Base-by-base conservation (phyloP, 2,329 filamentous ascomycete genomes). In the Ascochyta viciae-villosae region DNA sequence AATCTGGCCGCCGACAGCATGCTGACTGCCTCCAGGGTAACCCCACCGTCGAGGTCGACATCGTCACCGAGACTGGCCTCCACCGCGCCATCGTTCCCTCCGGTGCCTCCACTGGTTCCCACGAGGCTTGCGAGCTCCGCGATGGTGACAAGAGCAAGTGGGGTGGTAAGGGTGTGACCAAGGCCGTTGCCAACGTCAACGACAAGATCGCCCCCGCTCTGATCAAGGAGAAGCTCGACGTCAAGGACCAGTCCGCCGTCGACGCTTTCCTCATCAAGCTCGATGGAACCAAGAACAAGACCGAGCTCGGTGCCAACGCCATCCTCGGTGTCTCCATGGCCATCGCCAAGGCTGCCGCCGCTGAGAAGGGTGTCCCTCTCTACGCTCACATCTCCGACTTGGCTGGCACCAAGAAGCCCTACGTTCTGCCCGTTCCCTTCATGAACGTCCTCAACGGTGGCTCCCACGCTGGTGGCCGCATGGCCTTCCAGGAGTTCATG, bases 41-140 rank as follows among this genome's bases (percentile, higher is more conserved):
- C 89, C 95, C 95, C 75, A 99, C 95, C 77, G 94, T 97, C 76
- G 94, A 98, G 86, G 94, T 98, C 74, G 94, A 97, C 79, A 87
- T 97, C 72, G 90, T 96, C 82, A 97, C 93, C 72, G 92, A 96
- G 84, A 96, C 90, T 73, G 94, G 94, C 76, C 89, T 98, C 64
- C 93, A 97, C 88, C 92, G 94, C 77, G 93, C 94, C 78, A 97
- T 97, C 78, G 94, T 98, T 63, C 94, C 94, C 74, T 97, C 93
- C 67, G 94, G 94, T 79, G 94, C 94, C 74, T 97, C 94, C 72
- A 97, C 93, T 74, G 76, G 80, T 64, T 80, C 79, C 55, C 79
- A 83, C 73, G 80, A 83, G 71, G 81, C 80, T 47, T 81, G 79
- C 73, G 81, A 82, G 71, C 79, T 83, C 64, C 79, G 80, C 59